Conservation (phyloP, 106 monocot species). For the Dactylorhiza incarnata region DNA sequence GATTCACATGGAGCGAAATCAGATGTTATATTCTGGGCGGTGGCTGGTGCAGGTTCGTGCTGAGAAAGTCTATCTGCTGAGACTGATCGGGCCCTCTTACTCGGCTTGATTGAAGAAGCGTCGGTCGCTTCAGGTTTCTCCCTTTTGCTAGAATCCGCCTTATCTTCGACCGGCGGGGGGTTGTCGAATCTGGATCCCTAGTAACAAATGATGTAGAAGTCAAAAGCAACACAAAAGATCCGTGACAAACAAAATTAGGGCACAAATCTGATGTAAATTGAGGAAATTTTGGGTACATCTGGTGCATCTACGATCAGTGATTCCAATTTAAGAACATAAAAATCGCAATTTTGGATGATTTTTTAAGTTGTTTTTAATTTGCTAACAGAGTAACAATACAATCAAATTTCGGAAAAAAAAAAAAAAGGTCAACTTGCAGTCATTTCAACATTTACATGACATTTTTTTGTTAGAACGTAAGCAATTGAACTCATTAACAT, state of each 20-base stretch:
- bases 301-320: no score
- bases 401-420: no score
- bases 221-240: neutral
- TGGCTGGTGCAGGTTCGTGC: slow-evolving; percentile 13
- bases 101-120: slow-evolving; percentile 14
- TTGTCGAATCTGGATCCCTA: slow-evolving; percentile 29
- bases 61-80: slow-evolving; percentile 5
- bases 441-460: no score
- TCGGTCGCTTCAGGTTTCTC: slow-evolving; percentile 18
- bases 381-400: no score
- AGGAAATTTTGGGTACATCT: no score
- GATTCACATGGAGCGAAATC: neutral
- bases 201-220: neutral
- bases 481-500: no score
- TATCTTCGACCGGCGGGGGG: slow-evolving; percentile 2
- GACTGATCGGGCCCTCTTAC: slow-evolving; percentile 8
- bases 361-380: no score
- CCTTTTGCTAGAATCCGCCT: slow-evolving; percentile 18
- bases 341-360: no score
- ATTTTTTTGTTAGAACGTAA: no score
- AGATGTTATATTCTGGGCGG: slow-evolving; percentile 3
- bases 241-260: neutral
- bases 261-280: neutral
- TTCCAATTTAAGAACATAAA: no score
- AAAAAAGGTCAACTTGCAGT: no score